Evolutionary conservation across 805 yeast genomes (phyloP), one percentile per base, ranked within the genome.

Genomic region (Candida ortonii): DNA sequence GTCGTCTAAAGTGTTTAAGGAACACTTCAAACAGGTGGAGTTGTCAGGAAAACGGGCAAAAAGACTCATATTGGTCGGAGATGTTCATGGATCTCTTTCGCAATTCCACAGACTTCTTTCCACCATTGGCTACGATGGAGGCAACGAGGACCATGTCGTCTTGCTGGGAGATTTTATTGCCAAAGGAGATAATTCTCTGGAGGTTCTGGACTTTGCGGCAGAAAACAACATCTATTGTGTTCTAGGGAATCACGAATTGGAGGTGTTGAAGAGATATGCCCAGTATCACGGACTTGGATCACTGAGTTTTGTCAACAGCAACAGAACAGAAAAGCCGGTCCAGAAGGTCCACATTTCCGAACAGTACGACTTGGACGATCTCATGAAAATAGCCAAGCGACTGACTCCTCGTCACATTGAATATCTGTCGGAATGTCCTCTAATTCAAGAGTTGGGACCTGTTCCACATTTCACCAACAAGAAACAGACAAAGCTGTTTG

Each of bases 201-300:
- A 71, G 24, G 87, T 87, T 3, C 54, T 88, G 8, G 80, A 87
- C 39, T 80, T 59, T 49, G 79, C 84, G 13, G 66, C 80, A 21
- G 64, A 74, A 15, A 54, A 78, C 46, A 63, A 73, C 11, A 71
- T 84, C 11, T 78, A 75, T 34, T 88, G 95, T 53, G 76, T 89
- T 3, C 63, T 93, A 39, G 97, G 97, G 0, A 89, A 89, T 63
- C 96, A 90, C 58, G 97, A 89, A 59, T 68, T 80, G 41, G 79
- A 78, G 41, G 72, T 83, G 8, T 53, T 89, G 45, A 70, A 77
- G 35, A 63, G 79, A 50, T 86, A 86, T 52, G 76, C 80, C 16
- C 74, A 61, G 39, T 70, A 64, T 49, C 88, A 78, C 57, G 71
- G 73, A 16, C 59, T 77, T 9, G 57, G 58, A 6, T 22, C 30